Conservation (phyloP, 2,329 filamentous ascomycete genomes). For the Aspergillus sclerotialis region DNA sequence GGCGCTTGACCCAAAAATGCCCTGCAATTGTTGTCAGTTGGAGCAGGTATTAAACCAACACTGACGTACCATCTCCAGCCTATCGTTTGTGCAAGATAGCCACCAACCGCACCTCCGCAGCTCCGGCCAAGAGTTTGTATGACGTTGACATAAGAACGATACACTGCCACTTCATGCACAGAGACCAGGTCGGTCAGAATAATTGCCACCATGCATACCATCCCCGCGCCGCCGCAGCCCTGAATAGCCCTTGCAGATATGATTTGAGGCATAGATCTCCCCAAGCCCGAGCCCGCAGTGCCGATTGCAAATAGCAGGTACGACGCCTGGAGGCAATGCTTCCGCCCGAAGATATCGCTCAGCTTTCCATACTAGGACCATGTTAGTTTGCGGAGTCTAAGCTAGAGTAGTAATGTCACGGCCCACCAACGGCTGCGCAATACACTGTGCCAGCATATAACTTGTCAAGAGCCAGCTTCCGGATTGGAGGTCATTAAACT, state of each 20-base stretch:
- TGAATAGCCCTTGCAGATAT: conserved; percentile 35
- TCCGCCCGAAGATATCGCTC: conserved; percentile 53
- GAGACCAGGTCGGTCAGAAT: conserved; percentile 45
- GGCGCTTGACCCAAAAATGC: conserved; percentile 23
- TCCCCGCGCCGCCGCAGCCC: conserved; percentile 40
- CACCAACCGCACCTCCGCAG: conserved; percentile 51
- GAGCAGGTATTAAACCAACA: background rate
- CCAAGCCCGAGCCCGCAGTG: conserved; percentile 25
- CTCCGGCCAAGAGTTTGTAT: conserved; percentile 44
- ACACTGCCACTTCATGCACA: conserved; percentile 41
- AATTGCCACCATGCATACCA: conserved; percentile 39
- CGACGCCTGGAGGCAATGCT: conserved; percentile 41
- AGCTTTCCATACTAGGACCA: conserved; percentile 53
- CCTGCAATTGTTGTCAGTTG: conserved; percentile 12
- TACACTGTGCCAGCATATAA: conserved; percentile 46
- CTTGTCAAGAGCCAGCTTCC: conserved; percentile 54
- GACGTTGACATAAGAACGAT: conserved; percentile 47
- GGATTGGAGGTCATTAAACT: conserved; percentile 51
- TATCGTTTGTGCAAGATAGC: conserved; percentile 54
- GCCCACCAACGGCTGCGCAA: conserved; percentile 47
- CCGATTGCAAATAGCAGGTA: conserved; percentile 48
- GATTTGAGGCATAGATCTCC: conserved; percentile 18
- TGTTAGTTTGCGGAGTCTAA: background rate
- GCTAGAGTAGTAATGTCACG: background rate
- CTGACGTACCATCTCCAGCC: conserved; percentile 57